phyloP scores from a whole-genome alignment of 768 basidiomycete genomes.

The Collybia sordida region DNA sequence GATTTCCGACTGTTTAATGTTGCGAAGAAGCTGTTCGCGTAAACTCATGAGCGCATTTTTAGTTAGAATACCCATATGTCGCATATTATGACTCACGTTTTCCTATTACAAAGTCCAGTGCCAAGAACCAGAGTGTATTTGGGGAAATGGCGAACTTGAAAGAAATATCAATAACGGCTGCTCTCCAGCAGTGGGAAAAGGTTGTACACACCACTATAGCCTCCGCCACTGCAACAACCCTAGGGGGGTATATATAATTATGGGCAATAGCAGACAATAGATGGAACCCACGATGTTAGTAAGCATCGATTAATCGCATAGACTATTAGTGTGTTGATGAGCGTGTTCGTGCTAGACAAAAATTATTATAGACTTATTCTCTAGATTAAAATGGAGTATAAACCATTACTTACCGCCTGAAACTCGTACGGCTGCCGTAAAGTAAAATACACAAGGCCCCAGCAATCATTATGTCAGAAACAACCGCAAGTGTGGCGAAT shows the following conservation, averaged over 20 bases:
- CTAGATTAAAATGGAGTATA: not conserved
- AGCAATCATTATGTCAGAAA: constrained; percentile 46
- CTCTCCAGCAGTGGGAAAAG: too few species aligned
- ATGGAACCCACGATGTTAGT: constrained; percentile 42
- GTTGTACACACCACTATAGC: constrained; percentile 32
- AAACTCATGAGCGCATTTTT: constrained; percentile 27
- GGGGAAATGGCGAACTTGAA: constrained; percentile 27
- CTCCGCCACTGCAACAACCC: constrained; percentile 36
- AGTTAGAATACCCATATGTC: not conserved
- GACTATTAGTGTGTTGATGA: constrained; percentile 42
- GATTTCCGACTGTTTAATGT: constrained; percentile 38
- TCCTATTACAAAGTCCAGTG: constrained; percentile 45
- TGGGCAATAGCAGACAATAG: not conserved
- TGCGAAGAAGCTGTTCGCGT: constrained; percentile 46
- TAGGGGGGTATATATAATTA: not conserved
- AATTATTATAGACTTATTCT: not conserved
- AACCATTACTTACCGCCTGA: constrained; percentile 27
- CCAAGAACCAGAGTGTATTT: constrained; percentile 35
- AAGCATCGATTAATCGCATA: constrained; percentile 52
- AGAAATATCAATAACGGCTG: not conserved
- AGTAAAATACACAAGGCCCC: constrained; percentile 40
- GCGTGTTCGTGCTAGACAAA: constrained; percentile 34
- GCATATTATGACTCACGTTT: constrained; percentile 31
- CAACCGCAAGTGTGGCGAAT: constrained; percentile 42
- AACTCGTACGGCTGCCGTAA: constrained; percentile 34